Evolutionary conservation across 2,329 filamentous ascomycete species (phyloP).

Genomic region (Cladobotryum protrusum): DNA sequence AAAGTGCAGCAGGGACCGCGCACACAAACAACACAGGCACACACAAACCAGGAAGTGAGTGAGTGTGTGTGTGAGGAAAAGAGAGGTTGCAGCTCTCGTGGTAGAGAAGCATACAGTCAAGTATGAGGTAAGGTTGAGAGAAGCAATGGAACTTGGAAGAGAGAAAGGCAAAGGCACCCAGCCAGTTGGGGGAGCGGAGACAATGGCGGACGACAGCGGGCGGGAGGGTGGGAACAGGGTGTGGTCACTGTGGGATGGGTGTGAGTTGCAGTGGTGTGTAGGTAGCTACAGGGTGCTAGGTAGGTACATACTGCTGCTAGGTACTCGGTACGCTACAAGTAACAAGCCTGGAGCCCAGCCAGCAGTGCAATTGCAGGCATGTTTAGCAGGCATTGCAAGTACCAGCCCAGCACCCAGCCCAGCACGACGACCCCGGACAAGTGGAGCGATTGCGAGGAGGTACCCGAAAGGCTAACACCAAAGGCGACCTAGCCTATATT

Average conservation of each 20-base stretch:
- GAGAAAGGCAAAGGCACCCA: slow-evolving; percentile 15
- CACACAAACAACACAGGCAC: too few species aligned
- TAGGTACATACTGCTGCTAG: too few species aligned
- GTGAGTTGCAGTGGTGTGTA: too few species aligned
- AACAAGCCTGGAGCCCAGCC: too few species aligned
- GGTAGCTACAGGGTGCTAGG: too few species aligned
- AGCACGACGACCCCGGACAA: slow-evolving; percentile 1
- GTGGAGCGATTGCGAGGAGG: slow-evolving; percentile 8
- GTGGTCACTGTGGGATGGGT: background rate
- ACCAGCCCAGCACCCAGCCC: slow-evolving; percentile 1
- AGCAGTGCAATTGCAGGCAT: too few species aligned
- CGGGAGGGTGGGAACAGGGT: slow-evolving; percentile 19
- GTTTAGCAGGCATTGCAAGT: too few species aligned
- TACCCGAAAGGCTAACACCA: slow-evolving; percentile 8
- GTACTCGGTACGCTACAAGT: too few species aligned
- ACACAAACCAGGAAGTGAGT: background rate
- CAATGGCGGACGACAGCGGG: slow-evolving; percentile 24
- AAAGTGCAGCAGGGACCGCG: background rate
- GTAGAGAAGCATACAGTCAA: slow-evolving; percentile 7
- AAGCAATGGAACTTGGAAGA: slow-evolving; percentile 18
- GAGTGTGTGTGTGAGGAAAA: slow-evolving; percentile 7
- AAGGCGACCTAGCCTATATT: background rate
- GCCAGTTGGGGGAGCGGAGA: slow-evolving; percentile 26
- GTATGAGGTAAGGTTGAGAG: slow-evolving; percentile 17
- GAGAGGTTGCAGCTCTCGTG: slow-evolving; percentile 23